phyloP scores from a whole-genome alignment of 352 stramenopile species.

The Phytophthora sojae region DNA sequence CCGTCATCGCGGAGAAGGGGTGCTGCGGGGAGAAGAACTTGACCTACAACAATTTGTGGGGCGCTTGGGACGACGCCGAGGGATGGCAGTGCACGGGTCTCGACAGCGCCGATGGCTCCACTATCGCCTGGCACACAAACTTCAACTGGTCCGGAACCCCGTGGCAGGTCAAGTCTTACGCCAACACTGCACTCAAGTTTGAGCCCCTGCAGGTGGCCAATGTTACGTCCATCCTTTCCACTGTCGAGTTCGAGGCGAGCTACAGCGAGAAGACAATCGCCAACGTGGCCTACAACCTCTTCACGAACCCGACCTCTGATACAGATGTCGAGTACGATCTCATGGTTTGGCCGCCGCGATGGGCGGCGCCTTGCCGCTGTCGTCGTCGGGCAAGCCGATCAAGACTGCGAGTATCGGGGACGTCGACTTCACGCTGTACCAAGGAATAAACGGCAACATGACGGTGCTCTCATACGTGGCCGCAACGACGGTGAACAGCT shows the following conservation, averaged over 20 bases:
- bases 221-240: constrained; percentile 37
- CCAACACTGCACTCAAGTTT: constrained; percentile 34
- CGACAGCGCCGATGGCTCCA: background rate
- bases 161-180: constrained; percentile 33
- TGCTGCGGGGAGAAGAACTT: constrained; percentile 44
- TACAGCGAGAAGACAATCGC: constrained; percentile 21
- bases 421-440: constrained; percentile 41
- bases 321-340: constrained; percentile 42
- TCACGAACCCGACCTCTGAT: constrained; percentile 37
- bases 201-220: constrained; percentile 27
- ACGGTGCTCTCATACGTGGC: constrained; percentile 46
- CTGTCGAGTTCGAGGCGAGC: constrained; percentile 41
- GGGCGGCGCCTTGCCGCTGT: constrained; percentile 17
- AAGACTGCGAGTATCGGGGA: constrained; percentile 18
- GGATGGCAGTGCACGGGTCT: constrained; percentile 22
- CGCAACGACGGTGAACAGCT: constrained; percentile 34
- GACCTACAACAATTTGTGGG: constrained; percentile 49
- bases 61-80: constrained; percentile 28
- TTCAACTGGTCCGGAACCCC: constrained; percentile 30
- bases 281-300: constrained; percentile 45
- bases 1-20: constrained; percentile 15
- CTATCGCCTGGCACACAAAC: constrained; percentile 10
- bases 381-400: background rate
- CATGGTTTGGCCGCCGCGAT: constrained; percentile 49
- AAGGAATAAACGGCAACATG: constrained; percentile 45